These are phyloP conservation scores for Blastomyces silverae DNA, from an alignment of 2,329 filamentous ascomycete species.

Conservation along the genomic window DNA sequence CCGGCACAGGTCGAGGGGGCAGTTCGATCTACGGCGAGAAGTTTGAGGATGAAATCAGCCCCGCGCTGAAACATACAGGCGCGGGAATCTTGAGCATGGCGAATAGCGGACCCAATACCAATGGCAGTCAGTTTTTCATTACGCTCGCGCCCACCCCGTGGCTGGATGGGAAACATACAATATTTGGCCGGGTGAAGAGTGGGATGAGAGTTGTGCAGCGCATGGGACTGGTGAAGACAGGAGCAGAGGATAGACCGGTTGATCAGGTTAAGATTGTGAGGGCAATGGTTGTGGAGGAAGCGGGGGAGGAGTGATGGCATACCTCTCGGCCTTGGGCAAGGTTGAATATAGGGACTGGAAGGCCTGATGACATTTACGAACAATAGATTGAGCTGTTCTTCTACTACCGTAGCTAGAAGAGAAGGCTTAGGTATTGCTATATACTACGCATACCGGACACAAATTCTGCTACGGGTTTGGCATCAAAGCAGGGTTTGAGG, in stretches of 20 bases:
- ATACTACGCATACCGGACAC: background rate
- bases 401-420: background rate
- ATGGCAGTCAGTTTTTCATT: slow-evolving; percentile 93
- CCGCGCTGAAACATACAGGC: slow-evolving; percentile 77
- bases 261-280: slow-evolving; percentile 75
- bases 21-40: slow-evolving; percentile 85
- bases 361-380: slow-evolving; percentile 7
- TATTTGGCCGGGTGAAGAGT: slow-evolving; percentile 82
- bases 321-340: background rate
- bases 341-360: background rate
- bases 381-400: background rate
- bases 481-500: background rate
- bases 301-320: slow-evolving; percentile 38
- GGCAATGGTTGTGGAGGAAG: slow-evolving; percentile 62
- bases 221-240: slow-evolving; percentile 83
- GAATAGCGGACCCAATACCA: slow-evolving; percentile 86
- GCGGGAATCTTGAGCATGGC: slow-evolving; percentile 95
- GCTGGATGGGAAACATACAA: slow-evolving; percentile 95
- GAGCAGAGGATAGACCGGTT: slow-evolving; percentile 67
- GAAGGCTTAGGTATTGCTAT: background rate
- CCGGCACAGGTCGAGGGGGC: slow-evolving; percentile 85
- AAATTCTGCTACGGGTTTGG: background rate
- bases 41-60: slow-evolving; percentile 84
- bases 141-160: slow-evolving; percentile 91
- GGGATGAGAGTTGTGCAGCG: slow-evolving; percentile 79